Base-by-base conservation (phyloP, 208 protist genomes). In the Trypanosoma lewisi region DNA sequence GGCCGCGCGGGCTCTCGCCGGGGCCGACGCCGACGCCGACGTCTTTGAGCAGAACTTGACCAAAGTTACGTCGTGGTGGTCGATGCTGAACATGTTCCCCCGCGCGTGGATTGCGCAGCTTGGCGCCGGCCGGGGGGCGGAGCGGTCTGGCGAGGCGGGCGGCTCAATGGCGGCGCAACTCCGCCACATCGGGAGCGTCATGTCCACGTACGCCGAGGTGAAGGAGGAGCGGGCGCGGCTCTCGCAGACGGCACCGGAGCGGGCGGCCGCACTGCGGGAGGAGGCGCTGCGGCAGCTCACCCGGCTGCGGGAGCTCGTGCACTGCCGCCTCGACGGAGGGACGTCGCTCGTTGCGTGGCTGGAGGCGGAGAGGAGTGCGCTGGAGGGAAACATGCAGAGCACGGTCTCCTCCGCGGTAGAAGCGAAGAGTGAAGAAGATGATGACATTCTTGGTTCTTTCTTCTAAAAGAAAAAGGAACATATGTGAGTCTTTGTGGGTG, bases 1-100 rank as follows among this genome's bases (percentile, higher is more conserved):
- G 55, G 67, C 66, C 6, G 65, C 83, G 21, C 69, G 73, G 25
- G 60, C 70, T 12, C 53, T 81, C 60, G 28, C 19, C 6, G 44
- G 23, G 9, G 48, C 23, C 12, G 74, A 83, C 37, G 57, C 67
- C 28, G 71, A 65, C 2, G 57, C 67, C 28, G 71, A 65, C 2
- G 62, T 48, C 14, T 85, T 93, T 44, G 54, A 76, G 31, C 48
- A 60, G 1, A 80, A 76, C 1, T 53, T 91, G 25, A 57, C 68
- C 25, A 86, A 86, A 54, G 84, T 85, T 21, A 45, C 78, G 36
- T 72, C 53, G 36, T 93, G 87, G 87, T 96, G 90, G 87, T 63
- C 68, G 17, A 70, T 79, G 67, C 75, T 96, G 17, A 74, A 82
- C 27, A 68, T 93, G n/a, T 96, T 96, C 48, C 83, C 90, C 1